Percentiles rank a stretch among this genome's conserved stretches.
Evolutionary conservation across 2,329 filamentous ascomycete species (phyloP).

Genomic region (Hypomyces perniciosus): DNA sequence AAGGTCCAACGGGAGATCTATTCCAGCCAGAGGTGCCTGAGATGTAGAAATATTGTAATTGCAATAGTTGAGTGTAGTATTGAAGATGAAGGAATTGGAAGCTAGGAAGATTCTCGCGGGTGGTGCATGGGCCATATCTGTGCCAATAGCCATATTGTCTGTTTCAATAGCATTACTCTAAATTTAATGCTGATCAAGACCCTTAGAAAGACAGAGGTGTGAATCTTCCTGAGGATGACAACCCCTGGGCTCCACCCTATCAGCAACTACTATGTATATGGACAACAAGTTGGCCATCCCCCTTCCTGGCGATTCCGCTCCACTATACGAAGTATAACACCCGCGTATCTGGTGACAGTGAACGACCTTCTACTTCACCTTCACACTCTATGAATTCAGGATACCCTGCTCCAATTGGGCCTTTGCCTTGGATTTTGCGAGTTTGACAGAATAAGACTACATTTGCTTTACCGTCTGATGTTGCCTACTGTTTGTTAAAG

Average conservation of each 20-base stretch:
- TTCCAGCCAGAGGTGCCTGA: no score
- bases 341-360: constrained; percentile 83
- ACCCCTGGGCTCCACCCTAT: constrained; percentile 59
- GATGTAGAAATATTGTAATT: no score
- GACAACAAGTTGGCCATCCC: constrained; percentile 59
- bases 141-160: no score
- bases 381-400: constrained; percentile 89
- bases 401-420: constrained; percentile 89
- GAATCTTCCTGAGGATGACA: constrained; percentile 85
- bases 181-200: constrained; percentile 76
- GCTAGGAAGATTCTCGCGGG: no score
- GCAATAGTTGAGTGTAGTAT: no score
- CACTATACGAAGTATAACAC: constrained; percentile 61
- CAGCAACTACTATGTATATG: constrained; percentile 53
- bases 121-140: no score
- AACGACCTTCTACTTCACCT: constrained; percentile 72
- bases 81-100: no score
- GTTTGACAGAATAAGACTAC: constrained; percentile 47
- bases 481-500: constrained; percentile 13
- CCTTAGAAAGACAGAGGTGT: constrained; percentile 98
- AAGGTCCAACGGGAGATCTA: no score
- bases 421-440: constrained; percentile 70
- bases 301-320: constrained; percentile 74
- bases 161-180: no score
- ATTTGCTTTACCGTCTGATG: constrained; percentile 23